phyloP scores from a whole-genome alignment of 2,329 filamentous ascomycete genomes.

The Alternaria panax region DNA sequence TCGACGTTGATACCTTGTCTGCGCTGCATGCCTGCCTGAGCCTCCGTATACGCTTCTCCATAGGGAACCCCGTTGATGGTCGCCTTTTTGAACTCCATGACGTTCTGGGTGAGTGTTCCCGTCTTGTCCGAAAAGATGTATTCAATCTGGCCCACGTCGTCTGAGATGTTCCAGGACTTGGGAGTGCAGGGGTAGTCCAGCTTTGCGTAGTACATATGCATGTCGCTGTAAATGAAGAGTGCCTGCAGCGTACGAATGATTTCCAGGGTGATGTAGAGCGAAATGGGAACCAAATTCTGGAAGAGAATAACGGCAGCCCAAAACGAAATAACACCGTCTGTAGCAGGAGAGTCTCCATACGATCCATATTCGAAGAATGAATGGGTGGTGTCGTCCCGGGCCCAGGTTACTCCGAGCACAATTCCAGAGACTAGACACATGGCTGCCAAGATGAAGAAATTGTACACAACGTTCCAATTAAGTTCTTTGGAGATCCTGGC shows the following conservation, averaged over 20 bases:
- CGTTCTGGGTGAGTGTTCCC: conserved; percentile 86
- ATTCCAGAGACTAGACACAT: conserved; percentile 91
- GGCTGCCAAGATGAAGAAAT: conserved; percentile 85
- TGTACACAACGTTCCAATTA: conserved; percentile 97
- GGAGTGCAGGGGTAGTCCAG: conserved; percentile 95
- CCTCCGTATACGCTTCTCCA: conserved; percentile 97
- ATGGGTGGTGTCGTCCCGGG: conserved; percentile 74
- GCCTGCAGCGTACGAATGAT: conserved; percentile 93
- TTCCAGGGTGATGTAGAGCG: conserved; percentile 95
- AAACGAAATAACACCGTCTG: conserved; percentile 95
- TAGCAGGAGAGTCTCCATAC: conserved; percentile 72
- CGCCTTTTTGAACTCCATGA: conserved; percentile 99
- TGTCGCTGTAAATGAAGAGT: conserved; percentile 96
- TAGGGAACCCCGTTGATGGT: conserved; percentile 96
- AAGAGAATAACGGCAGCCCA: conserved; percentile 95
- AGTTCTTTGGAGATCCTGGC: conserved; percentile 89
- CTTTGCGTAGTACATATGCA: conserved; percentile 95
- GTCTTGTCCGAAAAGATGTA: conserved; percentile 99
- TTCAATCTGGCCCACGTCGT: conserved; percentile 96
- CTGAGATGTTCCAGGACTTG: conserved; percentile 98
- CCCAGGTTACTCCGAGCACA: conserved; percentile 84
- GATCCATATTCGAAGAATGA: conserved; percentile 86
- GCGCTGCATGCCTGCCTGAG: conserved; percentile 94
- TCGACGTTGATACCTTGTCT: conserved; percentile 87
- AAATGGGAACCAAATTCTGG: conserved; percentile 98